A percentile compares a stretch with the other conserved stretches of the same genome.
Conservation (phyloP, 2,329 filamentous ascomycete genomes). For the Penicillium concentricum region DNA sequence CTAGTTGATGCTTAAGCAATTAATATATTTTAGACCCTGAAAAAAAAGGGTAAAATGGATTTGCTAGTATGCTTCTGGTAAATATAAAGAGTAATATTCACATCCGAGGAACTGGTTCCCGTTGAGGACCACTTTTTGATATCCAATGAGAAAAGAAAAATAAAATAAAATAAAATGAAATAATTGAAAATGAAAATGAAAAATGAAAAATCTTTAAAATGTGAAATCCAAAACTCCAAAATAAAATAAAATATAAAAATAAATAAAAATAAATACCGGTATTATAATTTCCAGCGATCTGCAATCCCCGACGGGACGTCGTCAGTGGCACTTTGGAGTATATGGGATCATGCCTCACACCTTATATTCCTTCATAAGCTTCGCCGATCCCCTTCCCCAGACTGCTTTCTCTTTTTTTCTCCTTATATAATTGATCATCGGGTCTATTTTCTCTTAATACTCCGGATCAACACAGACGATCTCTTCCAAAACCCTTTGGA, state of each 20-base stretch:
- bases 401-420: constrained; percentile 25
- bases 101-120: constrained; percentile 37
- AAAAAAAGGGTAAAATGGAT: constrained; percentile 6
- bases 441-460: constrained; percentile 15
- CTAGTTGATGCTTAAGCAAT: constrained; percentile 8
- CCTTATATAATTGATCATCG: constrained; percentile 17
- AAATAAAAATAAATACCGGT: constrained; percentile 13
- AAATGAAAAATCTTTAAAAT: background rate
- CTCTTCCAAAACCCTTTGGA: background rate
- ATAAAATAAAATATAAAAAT: background rate
- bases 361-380: constrained; percentile 44
- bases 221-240: background rate
- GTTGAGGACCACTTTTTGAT: constrained; percentile 19
- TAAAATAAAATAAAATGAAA: background rate
- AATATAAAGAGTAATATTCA: constrained; percentile 19
- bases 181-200: background rate
- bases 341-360: constrained; percentile 27
- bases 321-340: constrained; percentile 40
- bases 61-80: constrained; percentile 4
- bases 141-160: background rate
- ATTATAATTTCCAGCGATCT: constrained; percentile 32
- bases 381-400: constrained; percentile 47
- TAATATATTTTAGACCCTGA: constrained; percentile 13
- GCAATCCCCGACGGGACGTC: constrained; percentile 42
- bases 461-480: constrained; percentile 7